Evolutionary conservation across 495 filamentous ascomycete species (phyloP), one percentile per base, ranked within the genome.

Genomic region (Aspergillus baeticus): DNA sequence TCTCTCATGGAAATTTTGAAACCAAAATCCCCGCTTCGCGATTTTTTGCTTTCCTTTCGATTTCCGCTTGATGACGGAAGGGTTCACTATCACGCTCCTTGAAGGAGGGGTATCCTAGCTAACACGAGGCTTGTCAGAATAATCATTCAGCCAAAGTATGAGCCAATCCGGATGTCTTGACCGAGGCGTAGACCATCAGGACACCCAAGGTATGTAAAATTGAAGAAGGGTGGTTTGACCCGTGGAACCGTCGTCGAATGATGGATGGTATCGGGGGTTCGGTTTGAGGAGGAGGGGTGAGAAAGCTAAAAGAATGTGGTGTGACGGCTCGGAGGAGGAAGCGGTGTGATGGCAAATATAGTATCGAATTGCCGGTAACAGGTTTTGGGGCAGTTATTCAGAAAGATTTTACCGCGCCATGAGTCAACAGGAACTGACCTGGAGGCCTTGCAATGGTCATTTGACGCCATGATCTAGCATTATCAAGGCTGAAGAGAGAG

Each of bases 181-280:
- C 50, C 42, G 33, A 34, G 8, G 33, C 43, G 60, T 43, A 51
- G 59, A 60, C 61, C 63, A 62, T 56, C 55, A 49, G 59, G 60
- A 57, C 63, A 57, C 29, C n/a, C 39, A 33, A 45, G 29, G 47
- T 55, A 50, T 51, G 50, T 22, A 8, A 33, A 48, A 48, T 39
- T 55, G 43, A 51, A 53, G 29, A 46, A 38, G 46, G 48, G 52
- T 56, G 62, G 55, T 36, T 48, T 37, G 54, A 51, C 52, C 55
- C 55, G 37, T 61, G 62, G 61, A 52, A 52, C 49, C 22, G 23
- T 41, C 21, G 31, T 61, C 62, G 55, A 61, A 56, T 64, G 62
- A 64, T 59, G 55, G 51, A 54, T 38, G 45, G 36, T 46, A 57
- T 49, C 39, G 36, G 34, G 21, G 37, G 33, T 39, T 20, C 10